A percentile compares a stretch with the other conserved stretches of the same genome.
phyloP scores from a whole-genome alignment of 2,329 filamentous ascomycete genomes.

The Uncinocarpus reesii region DNA sequence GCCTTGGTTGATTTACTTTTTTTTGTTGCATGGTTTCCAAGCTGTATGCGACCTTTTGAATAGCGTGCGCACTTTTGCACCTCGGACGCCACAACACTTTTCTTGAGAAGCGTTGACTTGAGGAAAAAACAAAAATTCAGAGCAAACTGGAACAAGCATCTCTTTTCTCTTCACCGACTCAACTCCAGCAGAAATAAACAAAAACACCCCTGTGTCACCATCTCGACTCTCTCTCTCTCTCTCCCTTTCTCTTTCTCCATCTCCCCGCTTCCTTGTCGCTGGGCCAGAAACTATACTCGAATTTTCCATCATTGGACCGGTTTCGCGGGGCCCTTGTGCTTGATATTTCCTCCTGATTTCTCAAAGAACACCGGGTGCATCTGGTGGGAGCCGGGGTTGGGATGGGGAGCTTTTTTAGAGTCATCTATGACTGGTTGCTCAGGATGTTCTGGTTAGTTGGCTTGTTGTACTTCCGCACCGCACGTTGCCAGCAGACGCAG shows the following conservation, averaged over 20 bases:
- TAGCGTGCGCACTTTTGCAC: not conserved
- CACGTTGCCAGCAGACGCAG: not conserved
- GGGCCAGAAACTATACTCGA: too few relatives aligned
- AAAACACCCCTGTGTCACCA: constrained; percentile 7
- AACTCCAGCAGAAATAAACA: not conserved
- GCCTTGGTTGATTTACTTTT: not conserved
- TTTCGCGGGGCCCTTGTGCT: too few relatives aligned
- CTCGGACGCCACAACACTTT: not conserved
- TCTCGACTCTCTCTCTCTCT: too few relatives aligned
- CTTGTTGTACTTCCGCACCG: not conserved
- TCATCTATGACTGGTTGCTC: constrained; percentile 96
- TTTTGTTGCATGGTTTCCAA: too few relatives aligned
- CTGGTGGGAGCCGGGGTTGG: constrained; percentile 22
- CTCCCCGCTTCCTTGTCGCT: constrained; percentile 9
- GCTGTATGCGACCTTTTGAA: not conserved
- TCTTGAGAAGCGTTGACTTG: not conserved
- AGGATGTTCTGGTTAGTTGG: constrained; percentile 76
- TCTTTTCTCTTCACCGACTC: constrained; percentile 5
- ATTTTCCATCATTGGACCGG: too few relatives aligned
- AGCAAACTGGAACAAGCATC: too few relatives aligned
- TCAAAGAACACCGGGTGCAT: not conserved
- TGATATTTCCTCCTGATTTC: not conserved
- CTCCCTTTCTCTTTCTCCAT: constrained; percentile 12
- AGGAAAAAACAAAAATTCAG: not conserved
- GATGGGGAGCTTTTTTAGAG: constrained; percentile 88